Conservation (phyloP, 805 yeast species). For the Pichia californica region DNA sequence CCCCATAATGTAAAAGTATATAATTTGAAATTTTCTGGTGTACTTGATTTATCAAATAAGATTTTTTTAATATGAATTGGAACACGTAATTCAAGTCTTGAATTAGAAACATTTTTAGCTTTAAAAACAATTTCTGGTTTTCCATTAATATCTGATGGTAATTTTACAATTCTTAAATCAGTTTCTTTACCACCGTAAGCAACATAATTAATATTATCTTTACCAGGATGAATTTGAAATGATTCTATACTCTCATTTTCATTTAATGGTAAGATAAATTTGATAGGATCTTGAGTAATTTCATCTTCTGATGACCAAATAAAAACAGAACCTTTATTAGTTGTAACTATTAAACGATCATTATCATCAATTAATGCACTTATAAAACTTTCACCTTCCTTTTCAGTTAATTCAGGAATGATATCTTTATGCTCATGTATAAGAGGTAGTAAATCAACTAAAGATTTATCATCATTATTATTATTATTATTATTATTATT, state of each 20-base stretch:
- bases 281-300: slow-evolving; percentile 23
- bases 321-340: slow-evolving; percentile 13
- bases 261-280: slow-evolving; percentile 24
- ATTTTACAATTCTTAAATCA: slow-evolving; percentile 48
- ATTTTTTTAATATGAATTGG: slow-evolving; percentile 74
- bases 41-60: slow-evolving; percentile 33
- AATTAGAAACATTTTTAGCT: slow-evolving; percentile 80
- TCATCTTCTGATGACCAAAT: slow-evolving; percentile 13
- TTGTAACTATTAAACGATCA: slow-evolving; percentile 6
- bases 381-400: slow-evolving; percentile 10
- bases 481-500: no score
- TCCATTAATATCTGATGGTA: slow-evolving; percentile 16
- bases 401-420: not conserved
- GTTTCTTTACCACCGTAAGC: slow-evolving; percentile 87
- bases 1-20: slow-evolving; percentile 71
- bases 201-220: slow-evolving; percentile 42
- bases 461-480: no score
- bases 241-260: slow-evolving; percentile 29
- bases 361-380: slow-evolving; percentile 20
- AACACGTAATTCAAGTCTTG: slow-evolving; percentile 68
- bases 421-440: slow-evolving; percentile 1
- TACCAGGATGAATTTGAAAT: slow-evolving; percentile 10
- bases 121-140: slow-evolving; percentile 41
- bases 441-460: slow-evolving; percentile 8
- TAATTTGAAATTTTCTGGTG: slow-evolving; percentile 40